Evolutionary conservation across 1,284 basidiomycete genomes (phyloP), one percentile per base, ranked within the genome.

Genomic region (Paramarasmius palmivorus): DNA sequence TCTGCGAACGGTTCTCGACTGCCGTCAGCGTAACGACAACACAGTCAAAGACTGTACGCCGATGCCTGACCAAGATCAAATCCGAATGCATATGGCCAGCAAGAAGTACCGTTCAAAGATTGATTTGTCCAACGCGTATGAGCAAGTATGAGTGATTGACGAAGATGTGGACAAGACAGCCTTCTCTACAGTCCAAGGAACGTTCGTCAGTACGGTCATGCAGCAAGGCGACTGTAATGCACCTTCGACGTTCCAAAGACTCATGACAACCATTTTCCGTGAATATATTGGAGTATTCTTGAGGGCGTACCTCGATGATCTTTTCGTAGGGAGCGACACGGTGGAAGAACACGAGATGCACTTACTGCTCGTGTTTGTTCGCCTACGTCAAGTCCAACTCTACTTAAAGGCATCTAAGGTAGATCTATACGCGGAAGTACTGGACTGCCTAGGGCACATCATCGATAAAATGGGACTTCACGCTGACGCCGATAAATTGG

Each of bases 281-380:
- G 61, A 65, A 29, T 46, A 56, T 2, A 61, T 71, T 17, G 64
- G 64, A 9, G 40, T 51, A 15, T 66, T 59, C 45, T 49, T 69
- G 2, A 58, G 66, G 26, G 62, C 72, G 0, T 75, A 75, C 48
- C 52, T 76, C 0, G 68, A 76, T 50, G 61, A 75, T 47, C 73
- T 75, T 14, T 67, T 75, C 41, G 69, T 76, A 19, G 75, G 62
- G 59, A 70, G 64, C 1, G 42, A 68, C 3, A 55, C 60, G 0
- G 2, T 67, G 0, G 61, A 66, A 1, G 63, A 75, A 32, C 73
- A 76, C 45, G 48, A 61, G 14, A 0, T 3, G 2, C 52, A 54
- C 39, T 20, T 54, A 7, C 20, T 20, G 34, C 45, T 56, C 6
- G 60, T 69, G 1, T 55, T 70, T 2, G 32, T 58, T 1, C 56